Evolutionary conservation across 257 asterid genomes (phyloP).

Genomic region (Fraxinus anomala): DNA sequence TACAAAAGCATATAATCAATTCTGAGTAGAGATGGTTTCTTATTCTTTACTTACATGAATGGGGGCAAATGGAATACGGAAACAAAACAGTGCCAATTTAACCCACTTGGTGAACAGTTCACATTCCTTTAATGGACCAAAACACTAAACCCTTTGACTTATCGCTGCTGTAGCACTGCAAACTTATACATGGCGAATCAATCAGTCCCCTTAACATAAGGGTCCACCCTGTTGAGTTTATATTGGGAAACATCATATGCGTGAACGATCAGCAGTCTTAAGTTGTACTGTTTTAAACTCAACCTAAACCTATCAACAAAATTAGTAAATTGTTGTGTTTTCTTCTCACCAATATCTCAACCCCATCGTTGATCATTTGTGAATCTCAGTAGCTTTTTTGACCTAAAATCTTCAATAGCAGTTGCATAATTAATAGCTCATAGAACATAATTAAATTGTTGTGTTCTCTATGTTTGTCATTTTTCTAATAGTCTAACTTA

Average conservation of each 20-base stretch:
- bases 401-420: too few relatives aligned
- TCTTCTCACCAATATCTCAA: not conserved
- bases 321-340: not conserved
- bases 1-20: constrained; percentile 26
- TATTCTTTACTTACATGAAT: constrained; percentile 12
- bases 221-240: constrained; percentile 4
- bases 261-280: constrained; percentile 16
- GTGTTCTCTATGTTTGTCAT: too few relatives aligned
- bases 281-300: constrained; percentile 2
- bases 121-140: not conserved
- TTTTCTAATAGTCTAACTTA: too few relatives aligned
- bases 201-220: not conserved
- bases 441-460: too few relatives aligned
- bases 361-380: not conserved
- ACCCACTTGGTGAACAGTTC: not conserved
- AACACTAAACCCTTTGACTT: not conserved
- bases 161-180: not conserved
- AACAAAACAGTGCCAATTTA: constrained; percentile 4
- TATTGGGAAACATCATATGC: not conserved
- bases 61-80: constrained; percentile 10
- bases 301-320: constrained; percentile 12
- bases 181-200: not conserved
- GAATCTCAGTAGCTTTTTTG: not conserved
- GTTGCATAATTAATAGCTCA: too few relatives aligned
- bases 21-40: constrained; percentile 17